Evolutionary conservation across 306 rosid genomes (phyloP), one percentile per base, ranked within the genome.

Genomic region (Bauhinia variegata): DNA sequence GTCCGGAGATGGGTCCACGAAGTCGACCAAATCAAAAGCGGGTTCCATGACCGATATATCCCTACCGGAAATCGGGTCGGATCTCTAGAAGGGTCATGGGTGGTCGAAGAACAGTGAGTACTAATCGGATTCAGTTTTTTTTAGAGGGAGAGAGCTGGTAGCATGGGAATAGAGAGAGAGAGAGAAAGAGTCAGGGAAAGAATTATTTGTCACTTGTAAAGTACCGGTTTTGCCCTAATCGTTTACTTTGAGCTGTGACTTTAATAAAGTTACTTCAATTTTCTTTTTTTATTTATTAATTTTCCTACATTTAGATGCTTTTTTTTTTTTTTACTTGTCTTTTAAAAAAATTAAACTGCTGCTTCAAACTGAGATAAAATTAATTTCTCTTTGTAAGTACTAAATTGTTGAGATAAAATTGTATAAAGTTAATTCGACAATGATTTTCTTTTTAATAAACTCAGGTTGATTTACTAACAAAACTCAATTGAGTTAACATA

Each of bases 41-140:
- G 63, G 39, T 58, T 84, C 96, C 6, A 44, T 86, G 31, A 63
- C 87, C n/a, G 93, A 88, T 11, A 36, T 76, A 18, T 66, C 83
- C 18, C 66, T 75, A 3, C n/a, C 63, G 0, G 88, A 84, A 43
- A 39, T 70, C 17, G 83, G 61, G 28, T 2, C 63, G 3, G 81
- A 37, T 17, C 14, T 71, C 2, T 71, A 52, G 46, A 53, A 55
- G 1, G 75, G 43, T 58, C 49, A 70, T 37, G 78, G 65, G 30
- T 6, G 60, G 30, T 6, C 8, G 36, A 73, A 54, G 47, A 63
- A 18, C 47, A 33, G 37, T 7, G 66, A 60, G 51, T 13, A 47
- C 43, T 66, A 7, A 13, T 38, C 57, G 52, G 48, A 65, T 59
- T 32, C 75, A 17, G 65, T 55, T 72, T 60, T 80, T 55, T 72